These are phyloP conservation scores for Akanthomyces dipterigenus DNA, from an alignment of 2,329 filamentous ascomycete species.

Conservation along the genomic window DNA sequence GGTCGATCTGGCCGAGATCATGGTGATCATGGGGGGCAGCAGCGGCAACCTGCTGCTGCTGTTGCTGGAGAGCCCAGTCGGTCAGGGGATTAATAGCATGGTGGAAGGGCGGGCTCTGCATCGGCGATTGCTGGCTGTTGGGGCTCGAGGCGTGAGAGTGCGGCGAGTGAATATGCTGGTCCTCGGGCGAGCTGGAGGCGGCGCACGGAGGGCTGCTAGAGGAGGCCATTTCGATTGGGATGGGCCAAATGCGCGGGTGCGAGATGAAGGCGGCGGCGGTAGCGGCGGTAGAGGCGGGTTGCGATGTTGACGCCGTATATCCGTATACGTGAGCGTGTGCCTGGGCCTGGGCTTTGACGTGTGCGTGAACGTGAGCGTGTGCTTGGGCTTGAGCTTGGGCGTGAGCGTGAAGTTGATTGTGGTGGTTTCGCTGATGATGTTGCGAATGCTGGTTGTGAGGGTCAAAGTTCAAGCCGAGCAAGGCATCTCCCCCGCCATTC, in stretches of 20 bases:
- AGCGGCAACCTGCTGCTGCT: conserved; percentile 35
- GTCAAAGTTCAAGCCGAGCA: conserved; percentile 56
- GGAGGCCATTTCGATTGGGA: conserved; percentile 47
- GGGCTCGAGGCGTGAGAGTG: conserved; percentile 46
- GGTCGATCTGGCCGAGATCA: conserved; percentile 35
- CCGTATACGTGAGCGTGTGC: conserved; percentile 4
- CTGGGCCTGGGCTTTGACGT: neutral
- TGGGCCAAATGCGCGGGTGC: conserved; percentile 38
- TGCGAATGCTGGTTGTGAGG: conserved; percentile 49
- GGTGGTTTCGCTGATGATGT: conserved; percentile 27
- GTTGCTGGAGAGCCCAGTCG: conserved; percentile 56
- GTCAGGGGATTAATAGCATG: conserved; percentile 45
- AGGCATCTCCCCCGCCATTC: conserved; percentile 48
- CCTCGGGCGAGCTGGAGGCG: conserved; percentile 45
- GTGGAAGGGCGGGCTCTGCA: conserved; percentile 51
- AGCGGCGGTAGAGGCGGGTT: conserved; percentile 12
- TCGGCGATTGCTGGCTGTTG: conserved; percentile 40
- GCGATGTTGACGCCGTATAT: conserved; percentile 1
- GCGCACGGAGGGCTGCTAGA: conserved; percentile 35
- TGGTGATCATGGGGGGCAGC: conserved; percentile 21
- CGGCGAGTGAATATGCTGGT: conserved; percentile 41
- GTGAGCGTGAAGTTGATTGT: conserved; percentile 7
- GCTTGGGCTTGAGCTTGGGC: conserved; percentile 10
- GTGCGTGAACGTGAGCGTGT: neutral
- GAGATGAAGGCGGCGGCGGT: conserved; percentile 29